Conservation (phyloP, 1,284 basidiomycete genomes). For the Somion occarium region DNA sequence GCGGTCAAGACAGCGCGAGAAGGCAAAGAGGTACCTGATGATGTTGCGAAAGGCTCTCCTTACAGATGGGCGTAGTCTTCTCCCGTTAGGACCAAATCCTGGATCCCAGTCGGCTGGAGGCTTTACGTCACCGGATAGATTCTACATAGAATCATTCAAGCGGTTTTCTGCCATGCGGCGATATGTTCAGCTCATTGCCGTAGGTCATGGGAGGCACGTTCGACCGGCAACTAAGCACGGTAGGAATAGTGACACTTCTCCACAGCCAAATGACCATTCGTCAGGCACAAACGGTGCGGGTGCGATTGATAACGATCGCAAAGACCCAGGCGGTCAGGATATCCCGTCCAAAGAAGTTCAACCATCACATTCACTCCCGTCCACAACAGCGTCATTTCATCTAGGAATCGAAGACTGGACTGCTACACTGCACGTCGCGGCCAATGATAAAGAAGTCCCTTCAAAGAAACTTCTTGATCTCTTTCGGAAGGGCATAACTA, state of each 20-base stretch:
- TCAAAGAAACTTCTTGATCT: constrained; percentile 31
- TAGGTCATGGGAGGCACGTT: neutral
- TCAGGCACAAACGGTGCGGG: neutral
- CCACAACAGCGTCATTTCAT: neutral
- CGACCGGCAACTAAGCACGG: neutral
- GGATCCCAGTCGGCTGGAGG: constrained; percentile 4
- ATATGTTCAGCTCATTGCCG: neutral
- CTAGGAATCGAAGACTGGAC: constrained; percentile 27
- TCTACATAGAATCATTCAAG: constrained; percentile 1
- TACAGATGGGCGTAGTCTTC: neutral
- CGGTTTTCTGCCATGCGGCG: neutral
- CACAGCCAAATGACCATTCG: neutral
- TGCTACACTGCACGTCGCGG: constrained; percentile 29
- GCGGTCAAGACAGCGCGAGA: neutral
- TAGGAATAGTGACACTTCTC: too few relatives aligned
- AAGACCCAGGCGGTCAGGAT: neutral
- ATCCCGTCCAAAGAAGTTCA: neutral
- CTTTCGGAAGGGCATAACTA: constrained; percentile 9
- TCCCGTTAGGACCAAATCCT: neutral
- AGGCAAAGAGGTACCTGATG: constrained; percentile 10
- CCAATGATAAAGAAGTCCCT: constrained; percentile 25
- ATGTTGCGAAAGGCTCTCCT: constrained; percentile 10
- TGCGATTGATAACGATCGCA: neutral
- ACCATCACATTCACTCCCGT: neutral
- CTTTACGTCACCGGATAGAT: neutral